Percentiles rank a stretch among this genome's conserved stretches.
phyloP scores from a whole-genome alignment of 2,329 filamentous ascomycete species.

The Zelopaecilomyces penicillatus region DNA sequence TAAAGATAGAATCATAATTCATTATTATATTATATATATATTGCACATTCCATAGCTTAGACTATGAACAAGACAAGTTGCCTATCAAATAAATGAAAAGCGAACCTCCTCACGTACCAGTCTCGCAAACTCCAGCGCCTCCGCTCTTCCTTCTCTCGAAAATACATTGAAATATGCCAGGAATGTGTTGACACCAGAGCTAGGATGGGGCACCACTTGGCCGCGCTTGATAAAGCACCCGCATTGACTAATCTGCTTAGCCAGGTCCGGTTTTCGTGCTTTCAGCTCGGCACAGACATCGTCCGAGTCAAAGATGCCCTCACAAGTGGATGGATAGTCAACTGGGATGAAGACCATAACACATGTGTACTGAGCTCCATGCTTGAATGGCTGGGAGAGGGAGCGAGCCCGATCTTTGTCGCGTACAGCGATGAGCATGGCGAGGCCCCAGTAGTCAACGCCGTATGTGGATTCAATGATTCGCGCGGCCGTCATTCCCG shows the following conservation, averaged over 20 bases:
- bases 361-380: slow-evolving; percentile 8
- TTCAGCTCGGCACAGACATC: slow-evolving; percentile 8
- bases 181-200: slow-evolving; percentile 2
- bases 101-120: slow-evolving; percentile 3
- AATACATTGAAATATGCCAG: slow-evolving; percentile 6
- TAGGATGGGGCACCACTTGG: slow-evolving; percentile 3
- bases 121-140: slow-evolving; percentile 4
- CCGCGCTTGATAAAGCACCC: slow-evolving; percentile 4
- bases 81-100: slow-evolving; percentile 3
- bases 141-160: slow-evolving; percentile 1
- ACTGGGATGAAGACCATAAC: slow-evolving; percentile 8
- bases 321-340: slow-evolving; percentile 5
- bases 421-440: slow-evolving; percentile 2
- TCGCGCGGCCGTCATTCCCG: slow-evolving; percentile 9
- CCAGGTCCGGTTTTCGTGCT: slow-evolving; percentile 1
- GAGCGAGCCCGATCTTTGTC: slow-evolving; percentile 6
- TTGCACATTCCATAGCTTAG: too few relatives aligned
- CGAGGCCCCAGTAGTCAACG: slow-evolving; percentile 11
- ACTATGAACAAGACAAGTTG: too few relatives aligned
- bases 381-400: slow-evolving; percentile 10
- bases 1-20: too few relatives aligned
- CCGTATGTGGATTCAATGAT: slow-evolving; percentile 12
- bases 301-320: slow-evolving; percentile 11
- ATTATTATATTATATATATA: too few relatives aligned
- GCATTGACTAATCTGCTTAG: slow-evolving; percentile 2